phyloP scores from a whole-genome alignment of 768 basidiomycete genomes.

The Gyrodon lividus region DNA sequence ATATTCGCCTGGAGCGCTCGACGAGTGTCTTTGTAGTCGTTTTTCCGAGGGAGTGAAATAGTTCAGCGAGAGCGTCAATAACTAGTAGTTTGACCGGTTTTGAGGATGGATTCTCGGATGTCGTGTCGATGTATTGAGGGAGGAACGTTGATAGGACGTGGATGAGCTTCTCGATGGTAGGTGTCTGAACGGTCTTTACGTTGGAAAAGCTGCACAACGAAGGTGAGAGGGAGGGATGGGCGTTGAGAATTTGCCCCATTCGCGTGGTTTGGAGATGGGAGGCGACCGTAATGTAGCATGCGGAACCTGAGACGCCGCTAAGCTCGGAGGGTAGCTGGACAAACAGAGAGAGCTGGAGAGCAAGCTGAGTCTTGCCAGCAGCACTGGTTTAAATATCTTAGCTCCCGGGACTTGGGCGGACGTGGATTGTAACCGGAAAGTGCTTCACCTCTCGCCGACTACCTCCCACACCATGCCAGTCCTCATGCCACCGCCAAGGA shows the following conservation, averaged over 20 bases:
- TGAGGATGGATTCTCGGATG: slow-evolving; percentile 26
- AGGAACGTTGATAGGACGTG: slow-evolving; percentile 54
- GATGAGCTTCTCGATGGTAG: slow-evolving; percentile 53
- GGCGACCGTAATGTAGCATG: slow-evolving; percentile 78
- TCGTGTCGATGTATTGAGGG: slow-evolving; percentile 47
- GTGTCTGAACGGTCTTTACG: slow-evolving; percentile 60
- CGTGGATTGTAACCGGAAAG: background rate
- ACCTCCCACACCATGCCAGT: slow-evolving; percentile 86
- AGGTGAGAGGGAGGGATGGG: slow-evolving; percentile 46
- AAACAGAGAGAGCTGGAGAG: slow-evolving; percentile 76
- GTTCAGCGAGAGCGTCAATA: slow-evolving; percentile 85
- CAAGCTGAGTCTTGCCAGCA: slow-evolving; percentile 92
- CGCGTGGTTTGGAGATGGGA: slow-evolving; percentile 66
- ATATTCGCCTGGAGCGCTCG: slow-evolving; percentile 70
- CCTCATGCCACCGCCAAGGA: slow-evolving; percentile 76
- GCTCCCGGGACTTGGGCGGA: background rate
- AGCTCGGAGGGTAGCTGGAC: slow-evolving; percentile 65
- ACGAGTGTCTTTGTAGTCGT: slow-evolving; percentile 61
- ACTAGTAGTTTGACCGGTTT: slow-evolving; percentile 77
- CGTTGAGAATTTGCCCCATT: slow-evolving; percentile 60
- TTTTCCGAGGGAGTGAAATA: slow-evolving; percentile 68
- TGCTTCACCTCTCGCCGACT: slow-evolving; percentile 78
- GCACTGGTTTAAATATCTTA: slow-evolving; percentile 51
- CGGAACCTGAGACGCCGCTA: slow-evolving; percentile 63
- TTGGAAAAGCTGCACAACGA: slow-evolving; percentile 48